Base-by-base conservation (phyloP, 208 protist species). In the Crithidia sp. region DNA sequence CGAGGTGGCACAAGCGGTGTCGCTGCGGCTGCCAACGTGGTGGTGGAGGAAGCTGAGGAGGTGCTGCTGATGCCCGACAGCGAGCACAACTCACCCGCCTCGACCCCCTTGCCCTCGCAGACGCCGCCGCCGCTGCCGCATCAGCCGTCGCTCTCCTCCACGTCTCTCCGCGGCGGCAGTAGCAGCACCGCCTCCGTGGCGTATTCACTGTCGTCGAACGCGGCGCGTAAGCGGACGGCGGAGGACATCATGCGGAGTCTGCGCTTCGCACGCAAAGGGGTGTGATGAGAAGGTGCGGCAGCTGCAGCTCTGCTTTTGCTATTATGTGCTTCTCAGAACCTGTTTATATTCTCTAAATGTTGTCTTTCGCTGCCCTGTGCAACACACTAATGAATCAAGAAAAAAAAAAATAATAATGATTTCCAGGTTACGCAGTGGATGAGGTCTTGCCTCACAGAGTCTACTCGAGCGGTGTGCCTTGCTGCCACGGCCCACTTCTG, bases 181-280 rank as follows among this genome's bases (percentile, higher is more conserved):
- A 8, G 8, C 8, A 54, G 54, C 41, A 13, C 40, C 7, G 44
- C 55, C 28, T 56, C 62, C 4, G 36, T 28, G 13, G 36, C 49
- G 1, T 43, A 45, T 19, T 63, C 56, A 47, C 14, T 55, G 58
- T 41, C 59, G 17, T 10, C 71, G 6, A 76, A 43, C n/a, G 56
- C 40, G 13, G 77, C 79, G 47, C 82, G 85, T 0, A 82, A 79
- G 37, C 81, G 85, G 9, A 79, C 78, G 6, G 82, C 80, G 0
- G 85, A 90, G 44, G 85, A 90, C 40, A 87, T 90, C 58, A 85
- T 87, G 78, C 67, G 75, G 14, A 87, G 79, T 40, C 65, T 90
- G 17, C 83, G 79, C 40, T 83, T 76, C 68, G 9, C 9, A 49
- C 45, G 45, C 45, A 28, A 28, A 28, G 1, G 28, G 28, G 28